Evolutionary conservation across 2,329 filamentous ascomycete species (phyloP).

Genomic region (Chalara sp.): DNA sequence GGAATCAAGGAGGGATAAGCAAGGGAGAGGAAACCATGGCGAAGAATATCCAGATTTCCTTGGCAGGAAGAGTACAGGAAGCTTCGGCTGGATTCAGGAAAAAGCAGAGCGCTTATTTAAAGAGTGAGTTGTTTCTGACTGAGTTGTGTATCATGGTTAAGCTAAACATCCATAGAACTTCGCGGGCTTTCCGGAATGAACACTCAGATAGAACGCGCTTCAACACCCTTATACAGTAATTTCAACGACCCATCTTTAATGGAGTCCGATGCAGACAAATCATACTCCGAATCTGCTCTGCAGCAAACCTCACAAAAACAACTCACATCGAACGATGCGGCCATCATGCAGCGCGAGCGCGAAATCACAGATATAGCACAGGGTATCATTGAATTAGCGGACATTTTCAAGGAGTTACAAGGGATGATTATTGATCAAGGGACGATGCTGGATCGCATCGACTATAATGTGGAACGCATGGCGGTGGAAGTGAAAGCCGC

Average conservation of each 20-base stretch:
- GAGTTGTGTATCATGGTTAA: neutral
- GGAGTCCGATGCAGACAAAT: conserved; percentile 90
- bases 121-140: conserved; percentile 52
- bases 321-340: conserved; percentile 69
- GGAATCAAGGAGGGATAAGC: conserved; percentile 63
- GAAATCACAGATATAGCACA: conserved; percentile 98
- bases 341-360: conserved; percentile 84
- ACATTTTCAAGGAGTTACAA: conserved; percentile 94
- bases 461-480: conserved; percentile 98
- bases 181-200: conserved; percentile 62
- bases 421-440: conserved; percentile 92
- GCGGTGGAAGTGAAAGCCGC: conserved; percentile 87
- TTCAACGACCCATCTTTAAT: conserved; percentile 83
- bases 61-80: conserved; percentile 84
- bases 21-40: conserved; percentile 92
- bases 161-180: conserved; percentile 48
- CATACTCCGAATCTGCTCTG: conserved; percentile 82
- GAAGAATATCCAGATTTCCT: conserved; percentile 86
- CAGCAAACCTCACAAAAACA: conserved; percentile 64
- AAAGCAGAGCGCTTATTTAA: conserved; percentile 94
- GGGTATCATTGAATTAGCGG: conserved; percentile 93
- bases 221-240: conserved; percentile 41
- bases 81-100: conserved; percentile 89
- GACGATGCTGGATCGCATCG: conserved; percentile 87
- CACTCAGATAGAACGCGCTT: conserved; percentile 45